Evolutionary conservation across 2,329 filamentous ascomycete species (phyloP), one percentile per base, ranked within the genome.

Genomic region (Aspergillus uvarum): DNA sequence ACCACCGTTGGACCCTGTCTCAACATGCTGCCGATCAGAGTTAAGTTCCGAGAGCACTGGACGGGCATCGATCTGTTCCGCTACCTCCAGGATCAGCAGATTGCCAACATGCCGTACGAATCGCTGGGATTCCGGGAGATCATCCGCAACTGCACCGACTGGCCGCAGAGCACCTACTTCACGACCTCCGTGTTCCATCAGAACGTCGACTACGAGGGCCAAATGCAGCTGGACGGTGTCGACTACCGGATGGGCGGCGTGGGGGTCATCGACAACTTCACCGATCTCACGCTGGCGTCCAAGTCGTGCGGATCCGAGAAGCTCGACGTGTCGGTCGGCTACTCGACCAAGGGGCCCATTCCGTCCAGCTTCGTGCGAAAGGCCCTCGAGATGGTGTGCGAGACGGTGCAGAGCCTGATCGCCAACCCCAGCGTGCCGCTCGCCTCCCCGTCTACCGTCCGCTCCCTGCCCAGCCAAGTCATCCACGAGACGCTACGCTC

Each of bases 1-100:
- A 77, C 77, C 56, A 84, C 88, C 51, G 80, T 85, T 50, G 88
- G 88, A 0, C 87, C 87, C 0, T 88, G 86, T 62, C 87, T 87
- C 80, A 87, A 89, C 66, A 87, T 89, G 68, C 80, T 88, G 1
- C 87, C 88, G 0, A 81, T 89, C 38, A 81, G 87, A 21, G 82
- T 89, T 14, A 76, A 75, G 29, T 85, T 89, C 67, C 74, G 77
- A 2, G 67, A 78, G 0, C 69, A 72, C 2, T 85, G 83, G 81
- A 84, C 79, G 3, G 82, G 76, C 0, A 63, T 79, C 2, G 82
- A 86, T 58, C 75, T 87, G 4, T 79, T 87, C 59, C 75, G 77
- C 16, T 73, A 78, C 59, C 79, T 87, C 21, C 83, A 87, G 71
- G 75, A 82, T 59, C 85, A 87, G 70, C 83, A 87, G 67, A 79